phyloP scores from a whole-genome alignment of 176 grass and related monocot species.

The Aegilops sharonensis region DNA sequence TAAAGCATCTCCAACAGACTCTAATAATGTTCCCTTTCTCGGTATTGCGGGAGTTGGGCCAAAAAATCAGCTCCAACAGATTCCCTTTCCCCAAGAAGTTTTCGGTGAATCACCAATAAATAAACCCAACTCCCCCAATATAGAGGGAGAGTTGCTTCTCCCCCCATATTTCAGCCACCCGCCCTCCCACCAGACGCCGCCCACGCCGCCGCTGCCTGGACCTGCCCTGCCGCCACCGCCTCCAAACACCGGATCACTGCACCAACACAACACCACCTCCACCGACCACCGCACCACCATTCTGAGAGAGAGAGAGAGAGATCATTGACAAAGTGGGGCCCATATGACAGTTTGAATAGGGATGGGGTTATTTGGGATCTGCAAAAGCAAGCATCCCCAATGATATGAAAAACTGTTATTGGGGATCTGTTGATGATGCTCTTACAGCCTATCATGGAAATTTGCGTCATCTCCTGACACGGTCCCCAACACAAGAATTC shows the following conservation, averaged over 20 bases:
- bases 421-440: neutral
- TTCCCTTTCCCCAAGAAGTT: no score
- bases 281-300: no score
- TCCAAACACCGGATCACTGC: neutral
- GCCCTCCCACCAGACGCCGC: no score
- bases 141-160: no score
- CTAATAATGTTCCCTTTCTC: no score
- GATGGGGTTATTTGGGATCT: neutral
- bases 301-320: neutral
- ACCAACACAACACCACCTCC: neutral
- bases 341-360: neutral
- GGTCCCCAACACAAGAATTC: neutral
- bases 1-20: neutral
- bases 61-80: no score
- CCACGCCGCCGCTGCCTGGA: no score
- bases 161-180: no score
- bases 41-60: no score
- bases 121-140: no score
- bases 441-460: neutral
- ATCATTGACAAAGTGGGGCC: neutral
- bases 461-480: neutral
- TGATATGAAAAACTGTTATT: neutral
- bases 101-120: no score
- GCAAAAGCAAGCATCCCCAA: neutral
- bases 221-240: no score